These are phyloP conservation scores for Verticillium nonalfalfae DNA, from an alignment of 2,329 filamentous ascomycete genomes.

Conservation along the genomic window DNA sequence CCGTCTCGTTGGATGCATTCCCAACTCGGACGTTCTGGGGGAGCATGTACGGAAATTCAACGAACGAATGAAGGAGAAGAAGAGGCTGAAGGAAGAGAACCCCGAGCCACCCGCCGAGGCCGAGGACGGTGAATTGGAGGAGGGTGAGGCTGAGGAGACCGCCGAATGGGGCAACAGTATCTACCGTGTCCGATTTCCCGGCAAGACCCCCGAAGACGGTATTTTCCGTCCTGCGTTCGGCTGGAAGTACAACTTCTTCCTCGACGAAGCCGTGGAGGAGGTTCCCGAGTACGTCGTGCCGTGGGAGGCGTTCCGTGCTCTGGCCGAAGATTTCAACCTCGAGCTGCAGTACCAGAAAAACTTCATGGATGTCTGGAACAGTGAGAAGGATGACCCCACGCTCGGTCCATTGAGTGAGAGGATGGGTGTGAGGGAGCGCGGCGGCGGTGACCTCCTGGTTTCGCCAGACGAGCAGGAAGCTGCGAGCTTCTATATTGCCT, in stretches of 20 bases:
- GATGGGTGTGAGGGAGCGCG: conserved; percentile 84
- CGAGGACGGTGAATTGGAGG: conserved; percentile 45
- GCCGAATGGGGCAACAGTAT: conserved; percentile 91
- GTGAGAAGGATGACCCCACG: conserved; percentile 78
- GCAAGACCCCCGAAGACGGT: conserved; percentile 75
- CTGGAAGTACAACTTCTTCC: conserved; percentile 97
- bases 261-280: conserved; percentile 92
- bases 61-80: conserved; percentile 40
- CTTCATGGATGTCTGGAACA: conserved; percentile 86
- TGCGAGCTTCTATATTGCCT: conserved; percentile 84
- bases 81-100: conserved; percentile 24
- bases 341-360: conserved; percentile 91
- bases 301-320: conserved; percentile 92
- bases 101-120: conserved; percentile 21
- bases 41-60: conserved; percentile 74
- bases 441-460: conserved; percentile 61
- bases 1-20: conserved; percentile 89
- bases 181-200: conserved; percentile 85
- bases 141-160: conserved; percentile 55
- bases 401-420: conserved; percentile 82
- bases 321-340: conserved; percentile 94
- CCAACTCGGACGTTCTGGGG: conserved; percentile 90
- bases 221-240: conserved; percentile 91
- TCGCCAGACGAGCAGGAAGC: conserved; percentile 88
- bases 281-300: conserved; percentile 97